Conservation (phyloP, 1,284 basidiomycete genomes). For the Butyriboletus regius region DNA sequence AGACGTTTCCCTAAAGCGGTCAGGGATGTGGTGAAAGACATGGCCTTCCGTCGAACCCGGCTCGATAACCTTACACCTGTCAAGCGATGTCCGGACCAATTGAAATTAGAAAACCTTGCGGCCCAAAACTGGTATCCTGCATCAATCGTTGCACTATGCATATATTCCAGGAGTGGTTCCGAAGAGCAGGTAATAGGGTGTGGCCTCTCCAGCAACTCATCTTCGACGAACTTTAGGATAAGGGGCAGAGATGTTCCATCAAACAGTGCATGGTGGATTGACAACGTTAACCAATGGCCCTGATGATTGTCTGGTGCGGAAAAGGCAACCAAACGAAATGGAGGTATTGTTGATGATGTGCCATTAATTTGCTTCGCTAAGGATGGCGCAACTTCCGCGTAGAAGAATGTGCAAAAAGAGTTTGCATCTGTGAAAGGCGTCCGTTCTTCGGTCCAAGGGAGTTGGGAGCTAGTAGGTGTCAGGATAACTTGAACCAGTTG, state of each 20-base stretch:
- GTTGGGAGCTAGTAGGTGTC: slow-evolving; percentile 14
- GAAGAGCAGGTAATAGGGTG: slow-evolving; percentile 21
- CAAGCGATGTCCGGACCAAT: slow-evolving; percentile 29
- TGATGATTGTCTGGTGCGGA: slow-evolving; percentile 1
- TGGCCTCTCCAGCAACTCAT: slow-evolving; percentile 24
- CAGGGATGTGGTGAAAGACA: slow-evolving; percentile 26
- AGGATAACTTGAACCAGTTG: slow-evolving; percentile 41
- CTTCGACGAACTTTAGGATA: slow-evolving; percentile 37
- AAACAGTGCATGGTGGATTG: slow-evolving; percentile 45
- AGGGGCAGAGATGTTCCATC: slow-evolving; percentile 43
- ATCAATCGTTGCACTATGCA: slow-evolving; percentile 28
- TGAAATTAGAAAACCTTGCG: slow-evolving; percentile 31
- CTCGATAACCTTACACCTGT: slow-evolving; percentile 9
- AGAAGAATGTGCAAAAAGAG: slow-evolving; percentile 33
- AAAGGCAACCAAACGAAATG: slow-evolving; percentile 35
- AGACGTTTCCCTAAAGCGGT: slow-evolving; percentile 33
- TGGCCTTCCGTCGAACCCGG: slow-evolving; percentile 16
- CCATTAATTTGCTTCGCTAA: slow-evolving; percentile 36
- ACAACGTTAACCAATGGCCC: slow-evolving; percentile 31
- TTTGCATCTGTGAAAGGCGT: slow-evolving; percentile 10
- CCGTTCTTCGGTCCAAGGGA: slow-evolving; percentile 29
- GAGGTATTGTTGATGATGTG: slow-evolving; percentile 31
- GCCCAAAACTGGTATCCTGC: slow-evolving; percentile 37
- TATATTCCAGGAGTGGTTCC: slow-evolving; percentile 31
- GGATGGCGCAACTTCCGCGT: slow-evolving; percentile 25